Conservation (phyloP, 495 filamentous ascomycete genomes). For the Podospora pseudoanserina region DNA sequence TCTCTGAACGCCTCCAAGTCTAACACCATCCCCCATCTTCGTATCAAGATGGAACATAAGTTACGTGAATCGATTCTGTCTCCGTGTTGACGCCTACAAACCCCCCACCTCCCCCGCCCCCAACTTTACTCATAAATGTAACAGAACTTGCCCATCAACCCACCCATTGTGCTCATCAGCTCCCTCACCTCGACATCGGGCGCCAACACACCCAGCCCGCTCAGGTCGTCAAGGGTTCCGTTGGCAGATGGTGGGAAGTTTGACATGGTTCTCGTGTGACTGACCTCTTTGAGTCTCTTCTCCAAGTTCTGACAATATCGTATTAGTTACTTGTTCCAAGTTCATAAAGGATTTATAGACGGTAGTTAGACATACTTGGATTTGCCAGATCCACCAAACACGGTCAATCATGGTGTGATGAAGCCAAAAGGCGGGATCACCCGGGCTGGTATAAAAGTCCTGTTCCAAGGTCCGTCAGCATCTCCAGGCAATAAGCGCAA, state of each 20-base stretch:
- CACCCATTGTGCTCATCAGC: conserved; percentile 32
- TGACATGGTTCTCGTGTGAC: conserved; percentile 24
- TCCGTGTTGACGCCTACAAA: too few relatives aligned
- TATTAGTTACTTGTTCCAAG: conserved; percentile 14
- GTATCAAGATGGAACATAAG: too few relatives aligned
- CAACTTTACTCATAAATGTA: conserved; percentile 26
- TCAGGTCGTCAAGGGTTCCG: conserved; percentile 28
- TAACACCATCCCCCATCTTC: too few relatives aligned
- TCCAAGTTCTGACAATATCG: conserved; percentile 33
- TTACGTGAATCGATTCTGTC: too few relatives aligned
- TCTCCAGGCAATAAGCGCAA: too few relatives aligned
- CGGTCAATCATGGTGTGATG: conserved; percentile 68
- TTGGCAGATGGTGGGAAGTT: conserved; percentile 27
- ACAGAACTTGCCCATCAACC: conserved; percentile 32
- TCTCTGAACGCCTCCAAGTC: too few relatives aligned
- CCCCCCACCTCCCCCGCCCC: too few relatives aligned
- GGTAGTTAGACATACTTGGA: conserved; percentile 22
- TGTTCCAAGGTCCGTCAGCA: too few relatives aligned
- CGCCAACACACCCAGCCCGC: conserved; percentile 20
- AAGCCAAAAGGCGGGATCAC: conserved; percentile 65
- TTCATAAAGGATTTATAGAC: conserved; percentile 25
- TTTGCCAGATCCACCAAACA: conserved; percentile 69
- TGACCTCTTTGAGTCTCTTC: conserved; percentile 34
- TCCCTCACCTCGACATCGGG: conserved; percentile 32
- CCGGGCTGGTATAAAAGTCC: conserved; percentile 57